Conservation (phyloP, 306 rosid genomes). For the Ziziphus jujuba region DNA sequence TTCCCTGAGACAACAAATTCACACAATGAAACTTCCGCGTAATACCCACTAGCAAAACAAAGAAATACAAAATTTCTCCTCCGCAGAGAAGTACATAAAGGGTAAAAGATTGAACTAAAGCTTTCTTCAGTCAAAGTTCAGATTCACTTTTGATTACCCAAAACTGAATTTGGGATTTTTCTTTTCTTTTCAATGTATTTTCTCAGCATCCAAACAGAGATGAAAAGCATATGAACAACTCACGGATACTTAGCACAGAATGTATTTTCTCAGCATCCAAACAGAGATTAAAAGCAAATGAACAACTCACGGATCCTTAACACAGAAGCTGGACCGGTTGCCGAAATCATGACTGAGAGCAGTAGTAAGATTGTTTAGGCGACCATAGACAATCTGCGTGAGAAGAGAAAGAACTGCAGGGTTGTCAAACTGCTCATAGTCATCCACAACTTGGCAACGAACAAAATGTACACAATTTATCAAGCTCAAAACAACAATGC, state of each 20-base stretch:
- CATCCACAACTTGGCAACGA: constrained; percentile 55
- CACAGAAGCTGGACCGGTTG: constrained; percentile 62
- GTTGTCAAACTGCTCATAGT: constrained; percentile 42
- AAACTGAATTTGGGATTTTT: neutral
- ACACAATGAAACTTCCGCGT: neutral
- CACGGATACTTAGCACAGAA: constrained; percentile 83
- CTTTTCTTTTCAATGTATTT: neutral
- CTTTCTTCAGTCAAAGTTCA: neutral
- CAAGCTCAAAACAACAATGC: constrained; percentile 42
- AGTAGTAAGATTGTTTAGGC: constrained; percentile 67
- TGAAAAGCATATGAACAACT: constrained; percentile 25
- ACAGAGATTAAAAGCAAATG: neutral
- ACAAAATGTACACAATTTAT: constrained; percentile 25
- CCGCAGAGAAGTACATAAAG: neutral
- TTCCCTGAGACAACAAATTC: constrained; percentile 55
- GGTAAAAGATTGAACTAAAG: neutral
- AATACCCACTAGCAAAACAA: neutral
- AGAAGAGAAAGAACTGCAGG: constrained; percentile 68
- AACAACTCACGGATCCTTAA: constrained; percentile 67
- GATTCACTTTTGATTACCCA: constrained; percentile 7
- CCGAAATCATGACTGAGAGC: constrained; percentile 49
- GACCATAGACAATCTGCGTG: constrained; percentile 54
- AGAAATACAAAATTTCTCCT: neutral
- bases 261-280: constrained; percentile 4
- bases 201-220: constrained; percentile 3